Evolutionary conservation across 2,329 filamentous ascomycete genomes (phyloP).

Genomic region (Aureobasidium mangrovei): DNA sequence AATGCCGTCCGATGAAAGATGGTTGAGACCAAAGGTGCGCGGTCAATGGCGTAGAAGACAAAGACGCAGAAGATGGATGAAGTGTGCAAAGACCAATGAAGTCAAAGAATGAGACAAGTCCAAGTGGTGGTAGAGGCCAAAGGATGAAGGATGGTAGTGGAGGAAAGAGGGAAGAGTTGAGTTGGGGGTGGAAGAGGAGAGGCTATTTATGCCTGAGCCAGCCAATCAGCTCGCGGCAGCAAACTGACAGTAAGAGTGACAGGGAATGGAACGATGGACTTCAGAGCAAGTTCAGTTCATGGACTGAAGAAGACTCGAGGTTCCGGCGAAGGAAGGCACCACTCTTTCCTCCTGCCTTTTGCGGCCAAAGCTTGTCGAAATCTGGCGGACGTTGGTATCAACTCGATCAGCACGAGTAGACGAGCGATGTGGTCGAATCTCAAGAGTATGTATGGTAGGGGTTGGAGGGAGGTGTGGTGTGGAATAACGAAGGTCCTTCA

Average conservation of each 20-base stretch:
- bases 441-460: neutral
- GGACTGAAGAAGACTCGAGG: neutral
- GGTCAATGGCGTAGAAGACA: neutral
- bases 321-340: neutral
- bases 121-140: too few relatives aligned
- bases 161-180: neutral
- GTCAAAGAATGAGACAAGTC: neutral
- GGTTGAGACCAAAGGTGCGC: too few relatives aligned
- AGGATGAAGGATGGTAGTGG: neutral
- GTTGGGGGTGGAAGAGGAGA: neutral
- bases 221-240: neutral
- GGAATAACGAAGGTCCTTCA: neutral
- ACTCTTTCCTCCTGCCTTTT: neutral
- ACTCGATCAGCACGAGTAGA: conserved; percentile 1
- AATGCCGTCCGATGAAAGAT: too few relatives aligned
- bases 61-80: neutral
- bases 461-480: neutral
- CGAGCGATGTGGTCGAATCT: neutral
- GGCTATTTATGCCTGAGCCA: neutral
- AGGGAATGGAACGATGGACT: neutral
- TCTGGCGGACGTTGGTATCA: neutral
- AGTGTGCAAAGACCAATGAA: neutral
- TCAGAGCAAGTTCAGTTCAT: neutral
- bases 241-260: neutral
- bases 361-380: neutral